phyloP scores from a whole-genome alignment of 306 rosid genomes.

The Boehmeria nivea region DNA sequence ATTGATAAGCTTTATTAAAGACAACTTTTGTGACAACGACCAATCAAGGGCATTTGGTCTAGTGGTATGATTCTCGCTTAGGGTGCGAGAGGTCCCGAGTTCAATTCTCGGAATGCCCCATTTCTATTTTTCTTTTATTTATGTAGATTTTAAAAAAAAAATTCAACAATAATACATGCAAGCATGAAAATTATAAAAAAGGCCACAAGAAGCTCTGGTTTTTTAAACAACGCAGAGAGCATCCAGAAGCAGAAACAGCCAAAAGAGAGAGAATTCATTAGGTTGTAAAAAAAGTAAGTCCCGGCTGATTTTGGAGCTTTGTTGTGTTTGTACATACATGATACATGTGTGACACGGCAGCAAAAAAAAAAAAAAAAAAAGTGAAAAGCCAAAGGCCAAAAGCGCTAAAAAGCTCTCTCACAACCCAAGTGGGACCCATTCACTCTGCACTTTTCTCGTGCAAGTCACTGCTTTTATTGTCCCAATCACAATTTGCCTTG shows the following conservation, averaged over 20 bases:
- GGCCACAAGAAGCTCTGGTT: background rate
- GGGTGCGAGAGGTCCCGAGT: slow-evolving; percentile 40
- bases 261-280: too few relatives aligned
- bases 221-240: too few relatives aligned
- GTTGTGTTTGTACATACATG: too few relatives aligned
- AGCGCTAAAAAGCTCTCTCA: background rate
- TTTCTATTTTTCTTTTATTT: background rate
- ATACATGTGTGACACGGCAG: background rate
- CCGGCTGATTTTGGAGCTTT: too few relatives aligned
- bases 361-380: too few relatives aligned
- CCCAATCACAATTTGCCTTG: background rate
- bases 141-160: too few relatives aligned
- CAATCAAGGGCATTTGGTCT: slow-evolving; percentile 24
- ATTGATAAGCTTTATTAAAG: too few relatives aligned
- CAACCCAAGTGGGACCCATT: background rate
- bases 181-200: too few relatives aligned
- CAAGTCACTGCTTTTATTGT: background rate
- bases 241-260: background rate
- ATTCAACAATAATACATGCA: too few relatives aligned
- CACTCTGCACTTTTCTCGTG: slow-evolving; percentile 12
- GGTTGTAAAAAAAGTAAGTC: too few relatives aligned
- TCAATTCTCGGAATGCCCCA: slow-evolving; percentile 40
- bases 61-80: slow-evolving; percentile 39
- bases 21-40: too few relatives aligned
- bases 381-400: background rate